Evolutionary conservation across 2,329 filamentous ascomycete genomes (phyloP).

Genomic region (Aspergillus oerlinghausenensis): DNA sequence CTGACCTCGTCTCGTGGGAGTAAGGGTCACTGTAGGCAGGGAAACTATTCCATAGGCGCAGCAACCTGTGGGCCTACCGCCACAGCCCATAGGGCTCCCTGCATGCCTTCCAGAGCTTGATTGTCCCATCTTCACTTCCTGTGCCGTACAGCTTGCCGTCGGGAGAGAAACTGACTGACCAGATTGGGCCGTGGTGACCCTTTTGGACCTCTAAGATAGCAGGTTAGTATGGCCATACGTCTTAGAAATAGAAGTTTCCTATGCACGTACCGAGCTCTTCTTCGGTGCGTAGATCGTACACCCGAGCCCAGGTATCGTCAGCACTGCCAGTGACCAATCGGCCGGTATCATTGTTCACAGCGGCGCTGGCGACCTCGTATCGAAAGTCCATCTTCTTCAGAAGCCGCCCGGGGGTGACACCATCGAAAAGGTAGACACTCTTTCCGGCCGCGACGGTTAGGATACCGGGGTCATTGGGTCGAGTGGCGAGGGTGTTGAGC

Average conservation of each 20-base stretch:
- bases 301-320: constrained; percentile 92
- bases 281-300: constrained; percentile 83
- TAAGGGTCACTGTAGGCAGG: neutral
- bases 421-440: constrained; percentile 87
- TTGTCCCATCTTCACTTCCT: constrained; percentile 93
- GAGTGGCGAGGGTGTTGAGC: constrained; percentile 64
- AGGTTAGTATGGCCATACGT: neutral
- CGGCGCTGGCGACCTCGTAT: constrained; percentile 87
- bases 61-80: constrained; percentile 40
- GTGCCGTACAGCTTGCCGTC: constrained; percentile 96
- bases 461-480: constrained; percentile 62
- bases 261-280: constrained; percentile 62
- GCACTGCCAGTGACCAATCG: constrained; percentile 88
- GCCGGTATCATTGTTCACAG: constrained; percentile 73
- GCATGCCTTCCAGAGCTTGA: constrained; percentile 79
- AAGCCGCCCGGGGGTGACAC: constrained; percentile 60
- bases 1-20: neutral
- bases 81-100: constrained; percentile 62
- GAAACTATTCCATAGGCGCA: neutral
- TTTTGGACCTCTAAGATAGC: constrained; percentile 71
- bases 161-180: constrained; percentile 91
- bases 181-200: constrained; percentile 94
- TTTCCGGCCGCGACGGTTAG: constrained; percentile 92
- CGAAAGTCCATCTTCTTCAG: constrained; percentile 76
- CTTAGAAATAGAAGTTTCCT: neutral